A percentile compares a stretch with the other conserved stretches of the same genome.
Conservation (phyloP, 768 basidiomycete species). For the Suillus occidentalis region DNA sequence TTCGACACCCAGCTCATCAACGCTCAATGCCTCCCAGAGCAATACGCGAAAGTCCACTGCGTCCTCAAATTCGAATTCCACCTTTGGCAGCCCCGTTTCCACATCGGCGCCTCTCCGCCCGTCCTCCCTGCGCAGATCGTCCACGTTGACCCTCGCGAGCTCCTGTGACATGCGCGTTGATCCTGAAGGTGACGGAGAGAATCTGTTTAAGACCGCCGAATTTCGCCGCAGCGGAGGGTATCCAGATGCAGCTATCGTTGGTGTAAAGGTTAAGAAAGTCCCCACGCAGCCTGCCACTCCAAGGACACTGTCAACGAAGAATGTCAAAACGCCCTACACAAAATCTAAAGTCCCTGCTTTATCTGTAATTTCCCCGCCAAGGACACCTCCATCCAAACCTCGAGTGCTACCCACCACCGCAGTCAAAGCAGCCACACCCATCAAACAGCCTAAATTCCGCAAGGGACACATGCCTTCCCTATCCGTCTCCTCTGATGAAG, state of each 20-base stretch:
- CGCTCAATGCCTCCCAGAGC: background rate
- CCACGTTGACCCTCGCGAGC: slow-evolving; percentile 32
- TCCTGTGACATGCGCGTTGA: slow-evolving; percentile 16
- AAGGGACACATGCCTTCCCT: slow-evolving; percentile 40
- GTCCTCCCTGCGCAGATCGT: slow-evolving; percentile 43
- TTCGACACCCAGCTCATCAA: slow-evolving; percentile 1
- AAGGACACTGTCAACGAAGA: slow-evolving; percentile 4
- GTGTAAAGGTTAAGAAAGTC: slow-evolving; percentile 41
- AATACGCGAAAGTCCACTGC: slow-evolving; percentile 31
- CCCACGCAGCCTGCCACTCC: slow-evolving; percentile 44
- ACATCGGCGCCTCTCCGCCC: slow-evolving; percentile 37
- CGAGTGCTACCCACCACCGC: slow-evolving; percentile 13
- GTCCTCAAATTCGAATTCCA: slow-evolving; percentile 31
- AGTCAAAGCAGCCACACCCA: slow-evolving; percentile 14
- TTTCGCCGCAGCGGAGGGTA: slow-evolving; percentile 17
- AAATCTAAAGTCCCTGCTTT: background rate
- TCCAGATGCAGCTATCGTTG: slow-evolving; percentile 20
- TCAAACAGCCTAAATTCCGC: slow-evolving; percentile 24
- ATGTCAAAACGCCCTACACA: slow-evolving; percentile 2
- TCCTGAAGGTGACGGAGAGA: slow-evolving; percentile 8
- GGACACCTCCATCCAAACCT: slow-evolving; percentile 26
- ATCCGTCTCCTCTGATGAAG: slow-evolving; percentile 72
- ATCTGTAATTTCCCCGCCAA: slow-evolving; percentile 12
- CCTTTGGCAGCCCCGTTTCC: slow-evolving; percentile 39
- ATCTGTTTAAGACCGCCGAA: slow-evolving; percentile 11